Evolutionary conservation across 441 rosid genomes (phyloP).

Genomic region (Corymbia citriodora): DNA sequence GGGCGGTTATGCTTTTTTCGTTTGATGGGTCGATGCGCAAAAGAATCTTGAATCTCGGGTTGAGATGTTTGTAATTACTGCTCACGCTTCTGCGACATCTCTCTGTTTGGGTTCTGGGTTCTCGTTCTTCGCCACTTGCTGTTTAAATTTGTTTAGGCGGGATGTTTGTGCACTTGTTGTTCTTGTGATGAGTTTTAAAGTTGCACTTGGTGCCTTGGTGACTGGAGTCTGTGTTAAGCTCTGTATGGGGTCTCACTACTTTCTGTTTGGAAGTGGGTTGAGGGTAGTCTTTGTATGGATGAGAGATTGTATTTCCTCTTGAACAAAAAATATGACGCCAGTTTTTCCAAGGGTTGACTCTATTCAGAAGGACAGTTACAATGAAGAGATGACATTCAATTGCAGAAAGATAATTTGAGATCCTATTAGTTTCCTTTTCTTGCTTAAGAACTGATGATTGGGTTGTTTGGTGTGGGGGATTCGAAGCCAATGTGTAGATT

Average conservation of each 20-base stretch:
- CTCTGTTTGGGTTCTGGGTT: not conserved
- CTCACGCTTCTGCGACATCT: not conserved
- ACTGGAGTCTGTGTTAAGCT: not conserved
- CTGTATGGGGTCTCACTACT: not conserved
- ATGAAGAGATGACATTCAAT: not conserved
- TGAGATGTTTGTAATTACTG: not conserved
- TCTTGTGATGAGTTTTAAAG: not conserved
- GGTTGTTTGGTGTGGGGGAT: not conserved
- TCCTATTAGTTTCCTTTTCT: not conserved
- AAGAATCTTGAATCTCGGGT: not conserved
- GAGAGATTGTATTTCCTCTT: not conserved
- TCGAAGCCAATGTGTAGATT: not conserved
- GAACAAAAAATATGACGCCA: not conserved
- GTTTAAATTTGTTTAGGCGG: not conserved
- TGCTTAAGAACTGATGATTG: not conserved
- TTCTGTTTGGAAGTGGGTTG: not conserved
- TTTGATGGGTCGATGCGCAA: not conserved
- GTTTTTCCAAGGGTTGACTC: not conserved
- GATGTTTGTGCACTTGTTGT: not conserved
- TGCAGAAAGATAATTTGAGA: not conserved
- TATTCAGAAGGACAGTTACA: not conserved
- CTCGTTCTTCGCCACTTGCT: not conserved
- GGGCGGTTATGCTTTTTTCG: not conserved
- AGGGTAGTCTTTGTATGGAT: not conserved
- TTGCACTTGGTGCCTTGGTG: not conserved